Evolutionary conservation across 2,329 filamentous ascomycete species (phyloP).

Genomic region (Fusarium sp.): DNA sequence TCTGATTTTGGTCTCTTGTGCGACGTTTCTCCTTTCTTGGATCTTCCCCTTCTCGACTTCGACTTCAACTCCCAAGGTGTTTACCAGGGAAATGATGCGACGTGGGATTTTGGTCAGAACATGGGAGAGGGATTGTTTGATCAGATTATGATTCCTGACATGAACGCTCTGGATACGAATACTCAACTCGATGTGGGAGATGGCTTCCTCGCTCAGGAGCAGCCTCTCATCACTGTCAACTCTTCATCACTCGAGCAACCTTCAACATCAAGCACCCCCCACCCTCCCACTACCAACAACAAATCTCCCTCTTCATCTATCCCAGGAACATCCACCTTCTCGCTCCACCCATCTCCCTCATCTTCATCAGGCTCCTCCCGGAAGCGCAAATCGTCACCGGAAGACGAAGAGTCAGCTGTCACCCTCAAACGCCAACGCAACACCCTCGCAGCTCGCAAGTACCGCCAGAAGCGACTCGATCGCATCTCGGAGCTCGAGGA

Average conservation of each 20-base stretch:
- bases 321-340: constrained; percentile 39
- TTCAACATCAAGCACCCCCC: constrained; percentile 11
- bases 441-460: constrained; percentile 76
- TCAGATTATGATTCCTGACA: constrained; percentile 21
- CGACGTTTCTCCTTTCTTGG: constrained; percentile 24
- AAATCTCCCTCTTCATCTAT: constrained; percentile 35
- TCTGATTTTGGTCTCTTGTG: constrained; percentile 20
- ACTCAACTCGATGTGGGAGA: constrained; percentile 27
- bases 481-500: constrained; percentile 70
- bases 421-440: constrained; percentile 71
- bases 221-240: constrained; percentile 19
- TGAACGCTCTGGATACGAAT: constrained; percentile 3
- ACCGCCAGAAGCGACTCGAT: constrained; percentile 76
- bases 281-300: not conserved
- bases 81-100: constrained; percentile 11
- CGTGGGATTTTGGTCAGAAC: constrained; percentile 20
- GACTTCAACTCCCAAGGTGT: constrained; percentile 6
- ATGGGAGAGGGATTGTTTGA: constrained; percentile 22
- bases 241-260: constrained; percentile 24
- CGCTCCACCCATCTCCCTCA: constrained; percentile 30
- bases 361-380: constrained; percentile 28
- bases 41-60: constrained; percentile 29
- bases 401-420: constrained; percentile 39
- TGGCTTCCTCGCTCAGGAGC: constrained; percentile 30
- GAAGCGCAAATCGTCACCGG: constrained; percentile 39